Evolutionary conservation across 768 basidiomycete genomes (phyloP).

Genomic region (Calocybe gangraenosa): DNA sequence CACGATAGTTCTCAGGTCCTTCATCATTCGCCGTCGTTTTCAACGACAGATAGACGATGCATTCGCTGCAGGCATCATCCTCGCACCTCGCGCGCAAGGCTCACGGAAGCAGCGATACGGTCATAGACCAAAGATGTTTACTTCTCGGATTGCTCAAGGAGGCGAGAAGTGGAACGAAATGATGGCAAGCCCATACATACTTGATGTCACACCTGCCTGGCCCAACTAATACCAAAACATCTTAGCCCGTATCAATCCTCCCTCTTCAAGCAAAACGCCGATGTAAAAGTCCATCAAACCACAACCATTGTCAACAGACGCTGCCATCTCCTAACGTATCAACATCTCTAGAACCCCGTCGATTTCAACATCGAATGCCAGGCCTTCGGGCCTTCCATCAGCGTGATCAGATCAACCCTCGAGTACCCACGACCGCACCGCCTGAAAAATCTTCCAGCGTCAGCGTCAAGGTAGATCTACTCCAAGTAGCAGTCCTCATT

Average conservation of each 20-base stretch:
- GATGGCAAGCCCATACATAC: conserved; percentile 32
- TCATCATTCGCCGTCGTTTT: conserved; percentile 55
- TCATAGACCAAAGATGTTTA: conserved; percentile 47
- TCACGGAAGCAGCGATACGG: conserved; percentile 38
- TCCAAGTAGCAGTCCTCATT: conserved; percentile 55
- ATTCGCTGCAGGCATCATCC: conserved; percentile 44
- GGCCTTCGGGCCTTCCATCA: conserved; percentile 5
- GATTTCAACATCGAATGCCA: conserved; percentile 1
- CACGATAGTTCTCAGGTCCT: conserved; percentile 61
- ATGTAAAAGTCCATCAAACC: conserved; percentile 21
- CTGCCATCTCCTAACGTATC: conserved; percentile 7
- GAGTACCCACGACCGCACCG: conserved; percentile 4
- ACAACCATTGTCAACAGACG: conserved; percentile 10
- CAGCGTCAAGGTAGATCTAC: conserved; percentile 27
- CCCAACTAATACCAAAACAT: conserved; percentile 5
- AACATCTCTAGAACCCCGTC: conserved; percentile 4
- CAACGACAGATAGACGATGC: conserved; percentile 50
- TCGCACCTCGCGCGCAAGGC: conserved; percentile 35
- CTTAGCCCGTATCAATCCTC: conserved; percentile 35
- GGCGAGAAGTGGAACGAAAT: conserved; percentile 43
- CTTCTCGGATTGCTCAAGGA: conserved; percentile 34
- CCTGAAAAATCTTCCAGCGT: conserved; percentile 3
- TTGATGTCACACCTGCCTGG: no score
- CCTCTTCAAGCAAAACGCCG: conserved; percentile 30
- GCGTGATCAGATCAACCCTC: conserved; percentile 4